These are phyloP conservation scores for Pseudogymnoascus sp. DNA, from an alignment of 2,329 filamentous ascomycete genomes.

Conservation along the genomic window DNA sequence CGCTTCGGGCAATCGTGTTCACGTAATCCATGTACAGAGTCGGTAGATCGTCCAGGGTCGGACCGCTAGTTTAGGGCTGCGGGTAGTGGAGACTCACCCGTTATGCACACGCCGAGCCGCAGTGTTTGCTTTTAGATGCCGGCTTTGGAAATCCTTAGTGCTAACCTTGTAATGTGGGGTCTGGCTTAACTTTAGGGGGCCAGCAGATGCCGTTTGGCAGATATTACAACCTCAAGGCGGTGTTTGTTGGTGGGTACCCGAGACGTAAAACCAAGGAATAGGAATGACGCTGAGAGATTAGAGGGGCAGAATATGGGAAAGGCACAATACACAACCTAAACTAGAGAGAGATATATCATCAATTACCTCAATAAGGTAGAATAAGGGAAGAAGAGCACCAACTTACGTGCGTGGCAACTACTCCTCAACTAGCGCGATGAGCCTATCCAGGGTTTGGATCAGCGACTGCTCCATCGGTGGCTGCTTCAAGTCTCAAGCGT, in stretches of 20 bases:
- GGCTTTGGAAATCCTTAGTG: neutral
- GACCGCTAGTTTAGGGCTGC: neutral
- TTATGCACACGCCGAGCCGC: neutral
- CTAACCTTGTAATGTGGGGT: neutral
- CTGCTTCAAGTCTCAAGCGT: neutral
- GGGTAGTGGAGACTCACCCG: neutral
- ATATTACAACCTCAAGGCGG: neutral
- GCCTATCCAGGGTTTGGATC: neutral
- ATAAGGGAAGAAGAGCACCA: neutral
- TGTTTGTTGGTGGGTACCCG: neutral
- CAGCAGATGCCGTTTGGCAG: neutral
- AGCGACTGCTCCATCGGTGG: neutral
- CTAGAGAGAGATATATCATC: neutral
- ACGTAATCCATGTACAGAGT: neutral
- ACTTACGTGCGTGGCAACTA: neutral
- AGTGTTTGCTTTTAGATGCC: neutral
- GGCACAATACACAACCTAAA: neutral
- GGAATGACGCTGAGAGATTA: no score
- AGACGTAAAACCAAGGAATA: neutral
- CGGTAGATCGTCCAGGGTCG: neutral
- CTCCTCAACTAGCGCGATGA: neutral
- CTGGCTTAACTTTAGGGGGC: neutral
- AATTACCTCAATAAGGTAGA: neutral
- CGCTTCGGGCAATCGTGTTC: neutral
- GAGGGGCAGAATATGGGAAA: neutral